These are phyloP conservation scores for Tetraselmis chui DNA, from an alignment of 139 green algal species.

Conservation along the genomic window DNA sequence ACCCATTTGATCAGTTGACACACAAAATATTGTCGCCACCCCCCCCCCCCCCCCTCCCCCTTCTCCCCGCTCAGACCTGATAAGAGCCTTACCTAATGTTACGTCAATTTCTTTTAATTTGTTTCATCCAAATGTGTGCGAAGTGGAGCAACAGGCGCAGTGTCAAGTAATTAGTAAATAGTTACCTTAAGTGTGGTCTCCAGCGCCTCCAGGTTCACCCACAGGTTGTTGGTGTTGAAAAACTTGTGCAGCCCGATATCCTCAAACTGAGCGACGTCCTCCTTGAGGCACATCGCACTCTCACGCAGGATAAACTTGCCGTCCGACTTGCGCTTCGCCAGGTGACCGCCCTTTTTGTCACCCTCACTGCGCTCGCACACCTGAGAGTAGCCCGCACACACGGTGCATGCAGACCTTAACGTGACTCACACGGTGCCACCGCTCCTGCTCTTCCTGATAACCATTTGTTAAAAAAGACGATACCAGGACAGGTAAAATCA, in stretches of 20 bases:
- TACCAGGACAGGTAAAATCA: not conserved
- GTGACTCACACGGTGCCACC: too few relatives aligned
- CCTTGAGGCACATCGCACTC: slow-evolving; percentile 75
- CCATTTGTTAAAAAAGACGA: not conserved
- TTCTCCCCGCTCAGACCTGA: too few relatives aligned
- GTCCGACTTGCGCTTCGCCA: slow-evolving; percentile 58
- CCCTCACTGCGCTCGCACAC: slow-evolving; percentile 74
- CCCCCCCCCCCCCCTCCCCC: too few relatives aligned
- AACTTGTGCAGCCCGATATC: slow-evolving; percentile 72
- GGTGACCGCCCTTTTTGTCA: slow-evolving; percentile 92
- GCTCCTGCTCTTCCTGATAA: not conserved
- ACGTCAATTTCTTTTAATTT: too few relatives aligned
- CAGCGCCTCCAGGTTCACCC: slow-evolving; percentile 65
- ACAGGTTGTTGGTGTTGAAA: slow-evolving; percentile 98
- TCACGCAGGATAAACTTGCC: slow-evolving; percentile 75
- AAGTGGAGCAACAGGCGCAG: too few relatives aligned
- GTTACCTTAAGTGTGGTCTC: not conserved
- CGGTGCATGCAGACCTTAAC: too few relatives aligned
- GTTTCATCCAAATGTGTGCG: too few relatives aligned
- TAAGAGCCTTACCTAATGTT: too few relatives aligned
- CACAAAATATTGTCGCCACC: too few relatives aligned
- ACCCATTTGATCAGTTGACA: too few relatives aligned
- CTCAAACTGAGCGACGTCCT: slow-evolving; percentile 81
- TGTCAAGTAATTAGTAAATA: too few relatives aligned
- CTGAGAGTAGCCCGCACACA: slow-evolving; percentile 21